phyloP scores from a whole-genome alignment of 2,329 filamentous ascomycete genomes.

The Aureobasidium mangrovei region DNA sequence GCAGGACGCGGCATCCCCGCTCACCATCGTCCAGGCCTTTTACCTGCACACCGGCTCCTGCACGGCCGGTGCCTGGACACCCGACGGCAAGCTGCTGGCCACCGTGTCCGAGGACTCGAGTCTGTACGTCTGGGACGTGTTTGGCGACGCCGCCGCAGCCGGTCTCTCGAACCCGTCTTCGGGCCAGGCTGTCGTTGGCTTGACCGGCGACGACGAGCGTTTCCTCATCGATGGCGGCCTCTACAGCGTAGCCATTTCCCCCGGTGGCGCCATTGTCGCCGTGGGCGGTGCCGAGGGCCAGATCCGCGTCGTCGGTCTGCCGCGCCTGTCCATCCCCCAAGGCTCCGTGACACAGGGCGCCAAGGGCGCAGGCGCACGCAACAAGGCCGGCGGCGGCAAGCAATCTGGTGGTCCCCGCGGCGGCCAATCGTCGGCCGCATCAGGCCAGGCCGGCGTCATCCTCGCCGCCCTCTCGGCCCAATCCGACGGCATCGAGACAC shows the following conservation, averaged over 20 bases:
- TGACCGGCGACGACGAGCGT: constrained; percentile 75
- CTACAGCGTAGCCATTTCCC: constrained; percentile 78
- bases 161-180: constrained; percentile 43
- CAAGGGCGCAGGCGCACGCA: constrained; percentile 38
- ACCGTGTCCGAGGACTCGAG: constrained; percentile 84
- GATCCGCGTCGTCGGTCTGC: constrained; percentile 77
- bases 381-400: constrained; percentile 40
- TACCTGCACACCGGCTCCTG: constrained; percentile 81
- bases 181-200: constrained; percentile 58
- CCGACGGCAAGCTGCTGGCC: constrained; percentile 75
- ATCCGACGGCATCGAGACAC: constrained; percentile 68
- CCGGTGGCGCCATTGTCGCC: constrained; percentile 68
- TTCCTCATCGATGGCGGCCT: constrained; percentile 88
- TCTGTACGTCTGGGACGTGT: constrained; percentile 88
- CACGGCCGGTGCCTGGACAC: constrained; percentile 85
- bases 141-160: constrained; percentile 63
- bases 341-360: constrained; percentile 29
- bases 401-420: constrained; percentile 33
- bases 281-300: constrained; percentile 82
- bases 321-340: constrained; percentile 43
- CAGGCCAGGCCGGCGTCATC: constrained; percentile 58
- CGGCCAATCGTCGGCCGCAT: constrained; percentile 32
- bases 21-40: constrained; percentile 83
- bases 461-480: constrained; percentile 78
- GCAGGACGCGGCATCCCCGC: constrained; percentile 49